Percentiles rank a stretch among this genome's conserved stretches.
Evolutionary conservation across 106 monocot genomes (phyloP).

Genomic region (Apostasia ramifera): DNA sequence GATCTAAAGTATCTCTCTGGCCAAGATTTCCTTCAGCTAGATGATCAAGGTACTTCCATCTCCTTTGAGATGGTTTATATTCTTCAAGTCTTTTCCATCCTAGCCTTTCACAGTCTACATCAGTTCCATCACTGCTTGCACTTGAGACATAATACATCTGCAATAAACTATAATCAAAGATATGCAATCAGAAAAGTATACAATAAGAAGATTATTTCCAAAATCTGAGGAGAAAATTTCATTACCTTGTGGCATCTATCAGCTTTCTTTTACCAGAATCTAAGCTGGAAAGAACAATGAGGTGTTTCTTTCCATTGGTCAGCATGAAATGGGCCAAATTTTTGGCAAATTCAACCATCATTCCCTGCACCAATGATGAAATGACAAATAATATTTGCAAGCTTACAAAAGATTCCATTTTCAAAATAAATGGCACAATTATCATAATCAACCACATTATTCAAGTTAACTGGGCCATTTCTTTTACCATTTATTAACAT

Average conservation of each 20-base stretch:
- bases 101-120: constrained; percentile 51
- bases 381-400: not conserved
- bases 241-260: constrained; percentile 64
- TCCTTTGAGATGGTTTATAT: constrained; percentile 57
- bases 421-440: not conserved
- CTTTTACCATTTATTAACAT: too few relatives aligned
- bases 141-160: constrained; percentile 90
- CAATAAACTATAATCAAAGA: constrained; percentile 33
- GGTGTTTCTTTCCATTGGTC: constrained; percentile 62
- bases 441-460: not conserved
- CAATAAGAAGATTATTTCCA: not conserved
- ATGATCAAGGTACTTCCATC: constrained; percentile 59
- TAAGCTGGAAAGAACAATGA: constrained; percentile 87
- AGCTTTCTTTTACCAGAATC: constrained; percentile 77
- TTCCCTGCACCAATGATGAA: constrained; percentile 50
- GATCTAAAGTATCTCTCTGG: constrained; percentile 23
- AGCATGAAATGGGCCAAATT: constrained; percentile 59
- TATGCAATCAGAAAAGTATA: not conserved
- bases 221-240: not conserved
- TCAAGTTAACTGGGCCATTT: too few relatives aligned
- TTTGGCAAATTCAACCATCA: constrained; percentile 85
- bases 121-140: constrained; percentile 42
- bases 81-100: constrained; percentile 89
- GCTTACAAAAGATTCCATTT: too few relatives aligned
- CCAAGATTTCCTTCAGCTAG: constrained; percentile 46